Evolutionary conservation across 2,329 filamentous ascomycete genomes (phyloP), one percentile per base, ranked within the genome.

Genomic region (Neonectria sp.): DNA sequence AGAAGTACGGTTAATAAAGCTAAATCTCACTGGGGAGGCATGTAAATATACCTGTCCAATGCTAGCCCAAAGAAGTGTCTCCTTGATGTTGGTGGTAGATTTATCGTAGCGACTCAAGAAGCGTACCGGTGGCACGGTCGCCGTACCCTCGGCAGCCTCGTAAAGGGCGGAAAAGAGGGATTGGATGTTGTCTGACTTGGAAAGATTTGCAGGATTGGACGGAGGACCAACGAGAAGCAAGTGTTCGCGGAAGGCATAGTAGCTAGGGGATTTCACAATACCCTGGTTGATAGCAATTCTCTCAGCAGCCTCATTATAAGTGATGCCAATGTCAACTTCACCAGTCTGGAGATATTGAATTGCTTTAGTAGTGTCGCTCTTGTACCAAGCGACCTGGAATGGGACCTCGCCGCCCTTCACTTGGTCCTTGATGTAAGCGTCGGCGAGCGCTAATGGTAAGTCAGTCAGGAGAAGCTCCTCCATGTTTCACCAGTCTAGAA

Each of bases 81-180:
- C 85, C 65, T 85, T 85, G 56, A 86, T 84, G 66, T 85, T 86
- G 4, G 83, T 85, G 0, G 84, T 84, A 2, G 83, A 85, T 70
- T 86, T 86, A 67, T 86, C 84, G 56, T 79, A 86, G 1, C 84
- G 79, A 35, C 76, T 81, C 12, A 85, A 72, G 59, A 85, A 86
- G 15, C 82, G 79, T 2, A 84, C 79, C 0, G 79, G 78, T 0
- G 77, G 73, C 2, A 76, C 69, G 0, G 79, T 80, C 0, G 67
- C 68, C 3, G 73, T 75, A 2, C 73, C 78, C 40, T 82, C 77
- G 1, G 80, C 80, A 3, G 79, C 78, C 0, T 76, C 67, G 27
- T 78, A 77, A 6, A 86, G 71, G 13, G 69, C 73, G 8, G 77
- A 76, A 58, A 82, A 83, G 24, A 77, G 82, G n/a, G 71, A 76